Evolutionary conservation across 2,329 filamentous ascomycete species (phyloP).

Genomic region (Botrytis fabae): DNA sequence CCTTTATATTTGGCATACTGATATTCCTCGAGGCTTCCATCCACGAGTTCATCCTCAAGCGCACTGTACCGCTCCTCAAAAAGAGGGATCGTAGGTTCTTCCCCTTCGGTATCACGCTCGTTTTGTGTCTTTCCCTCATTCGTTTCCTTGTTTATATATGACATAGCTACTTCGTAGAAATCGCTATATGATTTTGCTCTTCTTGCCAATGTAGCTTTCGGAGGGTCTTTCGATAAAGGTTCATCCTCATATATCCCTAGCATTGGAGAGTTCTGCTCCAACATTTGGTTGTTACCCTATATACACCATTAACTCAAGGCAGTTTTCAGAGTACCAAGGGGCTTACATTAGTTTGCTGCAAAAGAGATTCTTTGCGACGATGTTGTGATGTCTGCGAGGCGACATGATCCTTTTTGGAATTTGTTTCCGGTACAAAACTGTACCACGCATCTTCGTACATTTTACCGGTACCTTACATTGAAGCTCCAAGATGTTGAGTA

Average conservation of each 20-base stretch:
- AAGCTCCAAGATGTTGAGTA: background rate
- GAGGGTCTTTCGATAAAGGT: slow-evolving; percentile 58
- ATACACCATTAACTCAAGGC: slow-evolving; percentile 42
- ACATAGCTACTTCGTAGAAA: slow-evolving; percentile 65
- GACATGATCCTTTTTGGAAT: slow-evolving; percentile 50
- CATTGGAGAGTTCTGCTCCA: slow-evolving; percentile 56
- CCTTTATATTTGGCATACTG: slow-evolving; percentile 55
- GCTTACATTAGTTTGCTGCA: slow-evolving; percentile 65
- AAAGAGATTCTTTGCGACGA: slow-evolving; percentile 66
- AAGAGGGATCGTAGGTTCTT: slow-evolving; percentile 53
- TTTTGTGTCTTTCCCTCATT: slow-evolving; percentile 31
- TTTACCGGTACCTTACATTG: slow-evolving; percentile 30
- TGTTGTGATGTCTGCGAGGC: slow-evolving; percentile 52
- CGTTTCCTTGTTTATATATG: slow-evolving; percentile 54
- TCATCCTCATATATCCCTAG: slow-evolving; percentile 59
- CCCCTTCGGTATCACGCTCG: slow-evolving; percentile 42
- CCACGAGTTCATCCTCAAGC: slow-evolving; percentile 67
- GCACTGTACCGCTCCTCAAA: slow-evolving; percentile 55
- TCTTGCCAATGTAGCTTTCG: slow-evolving; percentile 62
- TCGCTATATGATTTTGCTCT: slow-evolving; percentile 78
- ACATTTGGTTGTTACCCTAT: slow-evolving; percentile 52
- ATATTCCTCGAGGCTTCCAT: slow-evolving; percentile 84
- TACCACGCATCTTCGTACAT: slow-evolving; percentile 90
- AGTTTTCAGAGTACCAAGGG: background rate
- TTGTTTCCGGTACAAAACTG: slow-evolving; percentile 67